Base-by-base conservation (phyloP, 805 yeast genomes). In the Helenozyma rhizophorensis region DNA sequence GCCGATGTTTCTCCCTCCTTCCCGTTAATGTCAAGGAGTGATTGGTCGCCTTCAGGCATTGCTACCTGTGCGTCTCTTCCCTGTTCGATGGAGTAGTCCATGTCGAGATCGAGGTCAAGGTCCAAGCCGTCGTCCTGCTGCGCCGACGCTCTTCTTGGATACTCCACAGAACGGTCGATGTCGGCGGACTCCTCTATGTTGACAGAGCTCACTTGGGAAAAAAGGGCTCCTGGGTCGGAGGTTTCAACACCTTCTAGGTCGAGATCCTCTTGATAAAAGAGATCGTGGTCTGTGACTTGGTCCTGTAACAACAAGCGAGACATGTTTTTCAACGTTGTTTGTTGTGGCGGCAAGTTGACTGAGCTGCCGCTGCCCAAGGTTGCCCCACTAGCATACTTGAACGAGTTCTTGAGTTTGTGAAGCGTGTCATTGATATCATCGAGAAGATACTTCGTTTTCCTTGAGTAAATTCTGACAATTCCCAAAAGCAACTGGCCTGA, bases 401-500 rank as follows among this genome's bases (percentile, higher is more conserved):
- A 83, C 2, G 85, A 74, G 22, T 82, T 72, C 50, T 83, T 84
- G 50, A 88, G 65, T 47, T 78, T 81, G 43, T 77, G 59, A 38
- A 87, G 57, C 3, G 87, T 82, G 45, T 84, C 94, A 30, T 78
- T 72, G 25, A 86, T 90, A 53, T 89, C 97, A 35, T 86, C 94
- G 30, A 83, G 64, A 15, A 89, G 62, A 44, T 84, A 84, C 46
- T 81, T 82, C 17, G 96, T 86, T 57, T 89, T 85, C 39, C 90
- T 68, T 9, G 93, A 80, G 57, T 87, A 89, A 14, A 89, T 89
- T 36, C 86, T 70, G 22, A 86, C 94, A 4, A 89, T 86, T 31
- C 96, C 97, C 34, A 83, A 77, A 24, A 89, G 65, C 33, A 89
- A 65, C 52, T 88, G 96, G 4, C 96, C 95, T 1, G 95, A 83